Conservation (phyloP, 139 green algal species). For the Yamagishiella unicocca region DNA sequence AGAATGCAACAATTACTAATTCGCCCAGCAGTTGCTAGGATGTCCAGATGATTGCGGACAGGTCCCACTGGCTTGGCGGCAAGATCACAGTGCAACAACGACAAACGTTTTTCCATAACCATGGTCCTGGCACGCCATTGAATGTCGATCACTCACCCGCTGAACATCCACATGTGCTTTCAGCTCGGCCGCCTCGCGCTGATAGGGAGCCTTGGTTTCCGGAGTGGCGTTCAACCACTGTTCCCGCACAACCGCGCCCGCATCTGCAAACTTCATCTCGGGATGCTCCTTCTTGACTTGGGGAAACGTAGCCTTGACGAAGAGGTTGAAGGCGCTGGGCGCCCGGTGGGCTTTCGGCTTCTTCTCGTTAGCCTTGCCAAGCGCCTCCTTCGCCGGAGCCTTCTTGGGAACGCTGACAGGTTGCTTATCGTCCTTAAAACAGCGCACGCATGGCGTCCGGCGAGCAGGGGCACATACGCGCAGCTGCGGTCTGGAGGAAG, state of each 20-base stretch:
- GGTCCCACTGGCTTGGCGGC: too few species aligned
- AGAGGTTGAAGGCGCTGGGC: conserved; percentile 32
- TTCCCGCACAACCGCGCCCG: neutral
- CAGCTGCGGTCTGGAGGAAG: too few species aligned
- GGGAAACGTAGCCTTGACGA: neutral
- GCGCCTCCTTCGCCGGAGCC: neutral
- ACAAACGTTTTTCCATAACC: too few species aligned
- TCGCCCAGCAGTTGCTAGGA: too few species aligned
- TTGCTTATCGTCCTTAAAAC: neutral
- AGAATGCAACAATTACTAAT: too few species aligned
- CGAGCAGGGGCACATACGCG: neutral
- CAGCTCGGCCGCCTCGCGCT: conserved; percentile 12
- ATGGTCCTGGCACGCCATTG: too few species aligned
- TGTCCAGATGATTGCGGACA: too few species aligned
- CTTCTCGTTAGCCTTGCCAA: neutral
- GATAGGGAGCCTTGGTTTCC: neutral
- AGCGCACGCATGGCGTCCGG: neutral
- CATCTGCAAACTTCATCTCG: neutral
- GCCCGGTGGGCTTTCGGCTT: neutral
- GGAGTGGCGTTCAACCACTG: neutral
- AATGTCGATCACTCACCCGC: neutral
- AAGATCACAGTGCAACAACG: too few species aligned
- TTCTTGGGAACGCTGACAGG: neutral
- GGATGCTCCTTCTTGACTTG: neutral
- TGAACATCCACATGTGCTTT: neutral